Percentiles rank a stretch among this genome's conserved stretches.
Evolutionary conservation across 192 early-diverging fungal species (phyloP).

Genomic region (Umbelopsis sp.): DNA sequence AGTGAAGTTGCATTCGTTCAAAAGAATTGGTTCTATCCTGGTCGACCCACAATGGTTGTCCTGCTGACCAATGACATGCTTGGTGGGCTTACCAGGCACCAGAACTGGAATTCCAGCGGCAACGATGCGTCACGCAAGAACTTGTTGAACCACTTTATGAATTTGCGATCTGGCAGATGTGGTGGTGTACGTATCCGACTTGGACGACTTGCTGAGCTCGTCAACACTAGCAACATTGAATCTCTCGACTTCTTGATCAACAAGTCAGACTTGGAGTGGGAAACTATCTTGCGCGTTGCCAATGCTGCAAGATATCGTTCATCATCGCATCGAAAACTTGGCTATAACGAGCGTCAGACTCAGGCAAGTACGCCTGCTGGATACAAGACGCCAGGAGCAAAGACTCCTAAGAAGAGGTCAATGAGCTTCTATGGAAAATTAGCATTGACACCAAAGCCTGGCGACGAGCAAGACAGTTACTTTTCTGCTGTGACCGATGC

Average conservation of each 20-base stretch:
- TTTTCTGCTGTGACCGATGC: slow-evolving; percentile 37
- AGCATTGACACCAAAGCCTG: slow-evolving; percentile 25
- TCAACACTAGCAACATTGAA: slow-evolving; percentile 77
- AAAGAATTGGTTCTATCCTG: slow-evolving; percentile 70
- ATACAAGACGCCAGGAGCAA: slow-evolving; percentile 28
- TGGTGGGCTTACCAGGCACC: slow-evolving; percentile 48
- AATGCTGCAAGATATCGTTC: slow-evolving; percentile 39
- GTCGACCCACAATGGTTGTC: slow-evolving; percentile 78
- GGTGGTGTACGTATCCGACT: slow-evolving; percentile 73
- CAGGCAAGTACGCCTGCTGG: slow-evolving; percentile 51
- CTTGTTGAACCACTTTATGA: slow-evolving; percentile 86
- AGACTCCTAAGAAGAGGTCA: slow-evolving; percentile 33
- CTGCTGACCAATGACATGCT: slow-evolving; percentile 81
- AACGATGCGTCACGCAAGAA: slow-evolving; percentile 56
- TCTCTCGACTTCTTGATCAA: slow-evolving; percentile 82
- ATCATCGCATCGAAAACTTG: slow-evolving; percentile 37
- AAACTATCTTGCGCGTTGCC: slow-evolving; percentile 47
- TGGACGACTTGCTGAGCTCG: slow-evolving; percentile 73
- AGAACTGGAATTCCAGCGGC: slow-evolving; percentile 21
- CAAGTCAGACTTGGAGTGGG: slow-evolving; percentile 58
- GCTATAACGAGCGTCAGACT: slow-evolving; percentile 48
- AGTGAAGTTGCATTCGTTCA: slow-evolving; percentile 75
- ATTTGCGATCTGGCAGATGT: slow-evolving; percentile 65
- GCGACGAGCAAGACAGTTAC: slow-evolving; percentile 33
- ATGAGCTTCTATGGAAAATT: slow-evolving; percentile 30